These are phyloP conservation scores for Dovyalis caffra DNA, from an alignment of 345 rosid species.

Conservation along the genomic window DNA sequence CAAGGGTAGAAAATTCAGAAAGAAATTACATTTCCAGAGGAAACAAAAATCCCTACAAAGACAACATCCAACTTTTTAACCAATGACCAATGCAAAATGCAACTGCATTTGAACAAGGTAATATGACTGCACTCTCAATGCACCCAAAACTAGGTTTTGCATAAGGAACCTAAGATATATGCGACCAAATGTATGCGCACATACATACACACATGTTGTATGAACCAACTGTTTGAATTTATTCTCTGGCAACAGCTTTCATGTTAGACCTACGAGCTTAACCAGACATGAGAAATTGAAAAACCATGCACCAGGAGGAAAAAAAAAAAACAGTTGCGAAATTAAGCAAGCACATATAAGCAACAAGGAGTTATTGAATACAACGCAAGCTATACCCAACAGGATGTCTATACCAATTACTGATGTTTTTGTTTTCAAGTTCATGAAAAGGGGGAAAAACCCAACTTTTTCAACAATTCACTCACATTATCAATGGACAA, in stretches of 20 bases:
- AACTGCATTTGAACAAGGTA: background rate
- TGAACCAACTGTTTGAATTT: too few species aligned
- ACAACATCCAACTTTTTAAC: background rate
- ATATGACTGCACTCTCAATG: background rate
- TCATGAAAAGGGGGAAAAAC: background rate
- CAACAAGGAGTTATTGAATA: background rate
- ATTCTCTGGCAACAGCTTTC: too few species aligned
- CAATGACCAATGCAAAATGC: background rate
- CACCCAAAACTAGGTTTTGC: background rate
- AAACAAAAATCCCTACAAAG: background rate
- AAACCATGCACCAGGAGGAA: background rate
- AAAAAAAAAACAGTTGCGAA: too few species aligned
- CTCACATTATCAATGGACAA: slow-evolving; percentile 1
- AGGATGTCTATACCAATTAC: background rate
- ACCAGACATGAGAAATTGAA: too few species aligned
- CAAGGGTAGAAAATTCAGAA: background rate
- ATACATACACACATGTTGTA: background rate
- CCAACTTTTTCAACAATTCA: background rate
- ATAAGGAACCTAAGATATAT: background rate
- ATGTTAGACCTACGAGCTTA: too few species aligned
- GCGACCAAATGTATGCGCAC: too few species aligned
- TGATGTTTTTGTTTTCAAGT: background rate
- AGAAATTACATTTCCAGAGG: background rate
- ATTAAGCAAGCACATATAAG: background rate
- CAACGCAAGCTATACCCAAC: background rate